Conservation (phyloP, 179 eudicot species). For the Nepenthes alata region DNA sequence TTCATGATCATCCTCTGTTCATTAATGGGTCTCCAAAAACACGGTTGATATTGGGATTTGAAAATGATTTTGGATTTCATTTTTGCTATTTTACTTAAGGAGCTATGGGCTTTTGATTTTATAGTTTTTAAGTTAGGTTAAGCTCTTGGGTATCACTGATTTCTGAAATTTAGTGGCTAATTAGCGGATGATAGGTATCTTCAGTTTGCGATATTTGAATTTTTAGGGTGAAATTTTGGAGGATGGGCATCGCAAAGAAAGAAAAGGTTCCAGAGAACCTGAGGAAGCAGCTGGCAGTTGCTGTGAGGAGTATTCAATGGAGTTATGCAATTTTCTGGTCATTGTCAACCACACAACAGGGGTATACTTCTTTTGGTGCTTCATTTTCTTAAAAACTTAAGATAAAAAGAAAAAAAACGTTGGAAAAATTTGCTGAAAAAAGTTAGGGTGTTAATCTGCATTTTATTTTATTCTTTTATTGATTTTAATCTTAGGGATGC, state of each 20-base stretch:
- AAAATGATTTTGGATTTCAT: neutral
- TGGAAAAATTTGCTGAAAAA: too few relatives aligned
- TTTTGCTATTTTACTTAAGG: neutral
- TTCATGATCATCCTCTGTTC: neutral
- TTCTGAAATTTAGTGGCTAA: neutral
- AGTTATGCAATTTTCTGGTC: slow-evolving; percentile 87
- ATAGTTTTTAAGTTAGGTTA: neutral
- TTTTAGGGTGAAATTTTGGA: neutral
- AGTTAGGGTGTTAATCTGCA: too few relatives aligned
- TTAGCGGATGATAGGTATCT: neutral
- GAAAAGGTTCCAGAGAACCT: slow-evolving; percentile 29
- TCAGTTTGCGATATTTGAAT: neutral
- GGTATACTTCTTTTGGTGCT: slow-evolving; percentile 22
- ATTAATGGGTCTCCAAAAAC: neutral
- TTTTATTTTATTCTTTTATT: too few relatives aligned
- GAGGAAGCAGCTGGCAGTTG: slow-evolving; percentile 48
- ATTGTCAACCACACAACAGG: slow-evolving; percentile 35
- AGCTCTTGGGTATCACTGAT: neutral
- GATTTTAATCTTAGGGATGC: too few relatives aligned
- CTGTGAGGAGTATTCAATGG: slow-evolving; percentile 58
- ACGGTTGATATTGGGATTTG: neutral
- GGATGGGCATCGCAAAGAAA: slow-evolving; percentile 18
- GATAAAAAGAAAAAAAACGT: too few relatives aligned
- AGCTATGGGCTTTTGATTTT: neutral
- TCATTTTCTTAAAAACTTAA: too few relatives aligned